Evolutionary conservation across 768 basidiomycete species (phyloP), one percentile per base, ranked within the genome.

Genomic region (Agaricus subrufescens): DNA sequence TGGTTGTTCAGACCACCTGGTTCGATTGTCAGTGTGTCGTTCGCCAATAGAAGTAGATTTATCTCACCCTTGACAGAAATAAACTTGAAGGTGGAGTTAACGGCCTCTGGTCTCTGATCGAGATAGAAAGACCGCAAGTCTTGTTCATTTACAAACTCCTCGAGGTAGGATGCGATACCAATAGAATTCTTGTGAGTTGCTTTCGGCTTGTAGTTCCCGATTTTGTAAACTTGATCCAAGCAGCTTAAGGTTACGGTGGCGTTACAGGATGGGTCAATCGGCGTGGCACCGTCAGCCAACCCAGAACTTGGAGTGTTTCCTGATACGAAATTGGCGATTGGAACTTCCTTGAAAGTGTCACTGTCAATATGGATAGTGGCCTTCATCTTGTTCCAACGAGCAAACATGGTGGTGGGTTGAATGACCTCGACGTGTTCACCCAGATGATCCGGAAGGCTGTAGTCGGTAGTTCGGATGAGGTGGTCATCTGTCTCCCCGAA

Each of bases 371-470:
- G 67, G 43, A 79, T 50, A 0, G 74, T 78, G 4, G 75, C 73
- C 58, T 62, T 72, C 60, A 78, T 72, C 11, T 71, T 65, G 50
- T 71, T 74, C 57, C 72, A 68, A 56, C 76, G 77, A 43, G 75
- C 71, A 62, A 89, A 90, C 66, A 82, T 77, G 1, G 86, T 89
- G 2, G 88, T 89, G 0, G 88, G 88, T 58, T 89, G 86, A 29
- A 90, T 72, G 30, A 89, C 67, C 38, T 88, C 85, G 54, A 89
- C 66, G 62, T 89, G 85, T 3, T 72, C 69, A 61, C 84, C 76
- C 46, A 89, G 67, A 54, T 77, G 58, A 46, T 74, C 73, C 0
- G 88, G 88, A 15, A 91, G 76, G 61, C 82, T 84, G 71, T 88
- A 90, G 57, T 72, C 73, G 3, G 82, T 84, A n/a, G 89, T 86